phyloP scores from a whole-genome alignment of 2,329 filamentous ascomycete species.

The Hypoxylon sp. region DNA sequence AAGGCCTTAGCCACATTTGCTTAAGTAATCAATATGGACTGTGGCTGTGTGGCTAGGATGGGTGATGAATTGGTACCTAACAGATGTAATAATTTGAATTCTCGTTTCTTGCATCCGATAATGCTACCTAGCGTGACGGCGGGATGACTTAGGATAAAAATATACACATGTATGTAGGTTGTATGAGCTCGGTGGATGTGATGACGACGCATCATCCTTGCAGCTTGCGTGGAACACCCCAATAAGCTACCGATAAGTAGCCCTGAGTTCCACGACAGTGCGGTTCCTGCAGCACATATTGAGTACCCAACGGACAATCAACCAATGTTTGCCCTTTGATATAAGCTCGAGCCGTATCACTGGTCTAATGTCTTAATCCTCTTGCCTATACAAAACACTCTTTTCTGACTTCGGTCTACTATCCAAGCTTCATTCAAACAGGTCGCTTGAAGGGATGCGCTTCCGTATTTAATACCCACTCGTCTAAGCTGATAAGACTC shows the following conservation, averaged over 20 bases:
- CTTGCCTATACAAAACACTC: conserved; percentile 30
- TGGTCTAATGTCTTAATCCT: background rate
- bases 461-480: conserved; percentile 71
- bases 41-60: background rate
- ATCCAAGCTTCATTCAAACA: conserved; percentile 30
- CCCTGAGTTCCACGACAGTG: conserved; percentile 5
- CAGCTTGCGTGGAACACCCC: conserved; percentile 34
- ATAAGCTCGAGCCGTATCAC: conserved; percentile 2
- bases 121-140: conserved; percentile 7
- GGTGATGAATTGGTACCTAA: background rate
- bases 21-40: conserved; percentile 13
- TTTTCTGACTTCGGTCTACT: background rate
- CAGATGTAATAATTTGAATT: background rate
- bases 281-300: conserved; percentile 12
- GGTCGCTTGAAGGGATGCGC: conserved; percentile 55
- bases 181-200: conserved; percentile 23
- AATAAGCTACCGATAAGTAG: conserved; percentile 33
- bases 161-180: background rate
- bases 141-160: conserved; percentile 12
- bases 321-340: conserved; percentile 9
- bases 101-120: background rate
- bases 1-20: background rate
- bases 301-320: conserved; percentile 9
- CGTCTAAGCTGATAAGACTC: conserved; percentile 73
- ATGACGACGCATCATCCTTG: conserved; percentile 42